phyloP scores from a whole-genome alignment of 768 basidiomycete species.

The Naganishia vishniacii region DNA sequence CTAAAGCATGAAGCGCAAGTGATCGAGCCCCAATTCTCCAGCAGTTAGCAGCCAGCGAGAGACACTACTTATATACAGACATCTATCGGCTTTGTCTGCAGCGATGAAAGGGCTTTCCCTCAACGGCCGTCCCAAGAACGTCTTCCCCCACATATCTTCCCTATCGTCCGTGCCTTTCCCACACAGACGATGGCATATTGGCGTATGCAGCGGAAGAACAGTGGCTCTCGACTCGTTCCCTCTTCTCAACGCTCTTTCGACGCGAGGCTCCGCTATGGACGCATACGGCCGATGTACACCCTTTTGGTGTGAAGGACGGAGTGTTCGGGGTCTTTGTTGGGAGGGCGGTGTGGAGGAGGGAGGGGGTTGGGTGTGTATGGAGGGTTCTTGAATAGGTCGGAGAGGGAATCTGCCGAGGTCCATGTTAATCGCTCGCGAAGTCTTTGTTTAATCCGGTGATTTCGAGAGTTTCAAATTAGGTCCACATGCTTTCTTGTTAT shows the following conservation, averaged over 20 bases:
- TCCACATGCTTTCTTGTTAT: slow-evolving; percentile 6
- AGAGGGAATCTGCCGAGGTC: slow-evolving; percentile 20
- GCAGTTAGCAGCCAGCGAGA: neutral
- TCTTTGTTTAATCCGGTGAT: slow-evolving; percentile 19
- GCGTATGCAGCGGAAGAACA: slow-evolving; percentile 22
- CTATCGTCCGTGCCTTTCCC: slow-evolving; percentile 16
- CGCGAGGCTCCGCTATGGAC: slow-evolving; percentile 1
- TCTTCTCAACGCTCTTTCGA: neutral
- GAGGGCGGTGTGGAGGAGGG: neutral
- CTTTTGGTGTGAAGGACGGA: slow-evolving; percentile 24
- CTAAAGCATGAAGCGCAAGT: neutral
- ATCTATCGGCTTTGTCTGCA: no score
- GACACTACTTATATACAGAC: no score
- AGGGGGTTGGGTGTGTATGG: neutral
- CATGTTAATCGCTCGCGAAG: slow-evolving; percentile 23
- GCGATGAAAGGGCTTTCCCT: neutral
- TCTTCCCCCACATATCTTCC: slow-evolving; percentile 22
- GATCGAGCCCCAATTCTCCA: neutral
- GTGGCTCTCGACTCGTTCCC: slow-evolving; percentile 6
- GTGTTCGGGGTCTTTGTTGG: slow-evolving; percentile 12
- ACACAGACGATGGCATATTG: slow-evolving; percentile 21
- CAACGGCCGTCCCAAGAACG: slow-evolving; percentile 21
- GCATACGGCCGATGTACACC: slow-evolving; percentile 22
- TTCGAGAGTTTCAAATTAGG: slow-evolving; percentile 23
- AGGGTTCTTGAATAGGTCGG: slow-evolving; percentile 23